These are phyloP conservation scores for Macrocybe gigantea DNA, from an alignment of 768 basidiomycete species.

Conservation along the genomic window DNA sequence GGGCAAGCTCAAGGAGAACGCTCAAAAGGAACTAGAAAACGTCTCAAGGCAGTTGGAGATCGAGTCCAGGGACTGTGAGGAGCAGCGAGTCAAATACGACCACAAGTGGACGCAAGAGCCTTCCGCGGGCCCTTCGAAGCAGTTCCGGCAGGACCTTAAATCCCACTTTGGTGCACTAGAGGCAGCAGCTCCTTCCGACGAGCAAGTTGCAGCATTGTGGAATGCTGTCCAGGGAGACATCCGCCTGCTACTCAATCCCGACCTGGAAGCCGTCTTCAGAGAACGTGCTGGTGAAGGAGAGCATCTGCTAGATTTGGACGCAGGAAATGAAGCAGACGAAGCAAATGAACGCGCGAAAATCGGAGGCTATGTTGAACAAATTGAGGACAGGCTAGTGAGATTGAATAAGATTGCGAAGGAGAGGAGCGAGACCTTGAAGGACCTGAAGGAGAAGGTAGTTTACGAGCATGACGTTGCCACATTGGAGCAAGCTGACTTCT, in stretches of 20 bases:
- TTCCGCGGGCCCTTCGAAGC: conserved; percentile 65
- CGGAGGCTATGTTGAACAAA: conserved; percentile 57
- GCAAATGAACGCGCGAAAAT: conserved; percentile 67
- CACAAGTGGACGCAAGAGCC: conserved; percentile 86
- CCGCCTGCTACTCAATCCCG: conserved; percentile 48
- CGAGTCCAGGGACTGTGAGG: conserved; percentile 86
- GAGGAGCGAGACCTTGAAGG: conserved; percentile 81
- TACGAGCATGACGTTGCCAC: not conserved
- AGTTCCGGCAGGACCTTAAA: conserved; percentile 73
- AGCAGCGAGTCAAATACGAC: conserved; percentile 80
- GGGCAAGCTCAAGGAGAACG: conserved; percentile 48
- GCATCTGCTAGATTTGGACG: conserved; percentile 60
- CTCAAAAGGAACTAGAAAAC: conserved; percentile 55
- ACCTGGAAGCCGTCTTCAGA: conserved; percentile 58
- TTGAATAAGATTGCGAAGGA: conserved; percentile 83
- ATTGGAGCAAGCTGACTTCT: not conserved
- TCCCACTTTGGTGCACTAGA: conserved; percentile 65
- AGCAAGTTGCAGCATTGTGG: conserved; percentile 73
- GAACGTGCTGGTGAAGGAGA: conserved; percentile 36
- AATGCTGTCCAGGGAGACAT: conserved; percentile 63
- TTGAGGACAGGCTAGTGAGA: conserved; percentile 72
- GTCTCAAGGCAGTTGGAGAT: conserved; percentile 65
- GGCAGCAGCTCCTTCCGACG: conserved; percentile 74
- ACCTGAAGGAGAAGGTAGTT: conserved; percentile 90
- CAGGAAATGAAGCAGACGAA: conserved; percentile 54